Base-by-base conservation (phyloP, 2,329 filamentous ascomycete genomes). In the Nothopassalora personata region DNA sequence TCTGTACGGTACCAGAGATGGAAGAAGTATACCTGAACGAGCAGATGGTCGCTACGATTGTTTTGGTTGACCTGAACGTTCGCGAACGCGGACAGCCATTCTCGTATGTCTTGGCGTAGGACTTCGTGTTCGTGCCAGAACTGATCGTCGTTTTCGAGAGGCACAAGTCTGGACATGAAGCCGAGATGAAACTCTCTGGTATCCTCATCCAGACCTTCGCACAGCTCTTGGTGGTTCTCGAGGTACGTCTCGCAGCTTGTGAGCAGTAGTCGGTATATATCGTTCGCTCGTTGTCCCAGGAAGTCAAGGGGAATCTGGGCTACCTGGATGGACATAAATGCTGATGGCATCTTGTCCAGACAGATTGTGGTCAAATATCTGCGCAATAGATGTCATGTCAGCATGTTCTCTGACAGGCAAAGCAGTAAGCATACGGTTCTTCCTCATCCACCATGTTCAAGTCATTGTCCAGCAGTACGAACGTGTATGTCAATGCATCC, bases 391-490 rank as follows among this genome's bases (percentile, higher is more conserved):
- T 7, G n/a, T 34, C 36, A 39, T 28, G 6, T 7, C 19, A 45
- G 19, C 9, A 18, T 15, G 8, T 28, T 5, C 10, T 15, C 27
- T 6, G 11, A 5, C 28, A 46, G 3, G 51, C 23, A 23, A 23
- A 13, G 33, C 23, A 13, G 43, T 33, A 47, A 23, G 23, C 53
- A n/a, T 48, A 55, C 53, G 43, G 53, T 27, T 55, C 53, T 49
- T 50, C 53, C 30, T 51, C 54, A 23, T 62, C 54, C 27, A 56
- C 28, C n/a, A 48, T 58, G 28, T 39, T 53, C 9, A 53, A 43
- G 36, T 63, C 60, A 13, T 53, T 53, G 39, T 60, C 58, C 31
- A 63, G 43, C 27, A 57, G 33, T 7, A 63, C 46, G 34, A 58
- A 63, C 5, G 54, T 54, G 13, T 58, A 57, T 6, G 33, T 54